Percentiles rank a stretch among this genome's conserved stretches.
phyloP scores from a whole-genome alignment of 371 early-diverging fungal species.

The Rhizopus arrhizus region DNA sequence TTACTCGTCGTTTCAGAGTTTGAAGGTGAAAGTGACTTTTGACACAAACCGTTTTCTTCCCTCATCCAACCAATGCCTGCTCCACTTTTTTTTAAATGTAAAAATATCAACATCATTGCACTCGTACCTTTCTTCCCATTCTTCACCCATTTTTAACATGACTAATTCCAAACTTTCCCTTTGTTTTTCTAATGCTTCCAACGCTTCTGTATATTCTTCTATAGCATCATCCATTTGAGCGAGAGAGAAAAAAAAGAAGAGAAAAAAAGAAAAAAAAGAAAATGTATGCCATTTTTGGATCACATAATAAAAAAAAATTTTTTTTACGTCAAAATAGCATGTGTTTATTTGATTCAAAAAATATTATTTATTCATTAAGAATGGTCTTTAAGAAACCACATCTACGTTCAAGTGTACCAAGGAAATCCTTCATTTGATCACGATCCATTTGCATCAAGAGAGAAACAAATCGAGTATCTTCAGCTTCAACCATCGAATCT shows the following conservation, averaged over 20 bases:
- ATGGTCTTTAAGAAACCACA: conserved; percentile 34
- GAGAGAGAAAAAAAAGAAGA: not conserved
- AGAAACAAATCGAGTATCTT: conserved; percentile 48
- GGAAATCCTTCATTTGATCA: conserved; percentile 56
- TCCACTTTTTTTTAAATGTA: conserved; percentile 30
- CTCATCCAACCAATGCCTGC: conserved; percentile 51
- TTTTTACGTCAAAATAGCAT: not conserved
- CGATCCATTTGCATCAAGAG: conserved; percentile 52
- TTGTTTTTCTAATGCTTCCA: conserved; percentile 44
- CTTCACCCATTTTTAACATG: conserved; percentile 49
- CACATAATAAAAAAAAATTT: conserved; percentile 3
- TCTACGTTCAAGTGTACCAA: conserved; percentile 49
- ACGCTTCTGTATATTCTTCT: conserved; percentile 38
- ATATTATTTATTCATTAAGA: conserved; percentile 9
- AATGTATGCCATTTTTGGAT: not conserved
- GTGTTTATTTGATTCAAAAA: not conserved
- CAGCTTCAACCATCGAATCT: conserved; percentile 21
- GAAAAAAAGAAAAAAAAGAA: conserved; percentile 2
- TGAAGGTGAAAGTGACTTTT: not conserved
- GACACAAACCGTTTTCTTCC: not conserved
- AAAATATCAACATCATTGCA: not conserved
- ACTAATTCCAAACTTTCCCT: conserved; percentile 42
- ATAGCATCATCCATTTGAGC: conserved; percentile 26
- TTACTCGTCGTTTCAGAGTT: not conserved
- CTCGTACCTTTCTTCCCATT: conserved; percentile 55